Evolutionary conservation across 2,329 filamentous ascomycete genomes (phyloP), one percentile per base, ranked within the genome.

Genomic region (Ascochyta fabae): DNA sequence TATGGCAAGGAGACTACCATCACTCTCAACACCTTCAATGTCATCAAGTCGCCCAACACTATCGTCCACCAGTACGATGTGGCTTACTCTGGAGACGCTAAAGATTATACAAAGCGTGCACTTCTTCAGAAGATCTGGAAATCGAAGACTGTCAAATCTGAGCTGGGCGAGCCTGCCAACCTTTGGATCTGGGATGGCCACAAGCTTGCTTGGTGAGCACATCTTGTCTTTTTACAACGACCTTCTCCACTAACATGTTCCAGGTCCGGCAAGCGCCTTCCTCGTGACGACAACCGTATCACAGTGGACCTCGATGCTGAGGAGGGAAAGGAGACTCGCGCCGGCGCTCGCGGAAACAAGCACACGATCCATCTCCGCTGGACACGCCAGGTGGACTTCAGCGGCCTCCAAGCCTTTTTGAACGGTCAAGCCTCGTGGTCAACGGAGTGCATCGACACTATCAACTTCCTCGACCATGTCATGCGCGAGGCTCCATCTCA

Each of bases 381-480:
- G 58, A 89, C 89, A 0, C 88, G 85, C n/a, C 77, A 77, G 2
- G 84, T 99, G 22, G 84, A 89, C 39, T 83, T 98, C 48, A 76
- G 81, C 3, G 80, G 84, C 0, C 81, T 98, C 0, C 77, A 83
- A 3, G 79, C 80, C 0, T 97, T 94, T 70, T 96, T 2, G 68
- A 80, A 1, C 82, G 86, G 43, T 78, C 83, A 55, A 78, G 83
- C 19, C 75, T 80, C 1, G 3, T 74, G 71, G 68, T 61, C 60
- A 1, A 85, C 84, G 34, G 78, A 82, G 19, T 86, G 94, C 19
- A 82, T 94, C 7, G 90, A 95, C 68, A 88, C 90, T 13, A 85
- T 98, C 74, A 96, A 90, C 71, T 97, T 97, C 69, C 80, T 97
- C 4, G 95, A 99, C 61, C 95, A 99, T 70, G 80, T 94, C 7